Evolutionary conservation across 352 stramenopile species (phyloP).

Genomic region (Globisporangium cystogenes): DNA sequence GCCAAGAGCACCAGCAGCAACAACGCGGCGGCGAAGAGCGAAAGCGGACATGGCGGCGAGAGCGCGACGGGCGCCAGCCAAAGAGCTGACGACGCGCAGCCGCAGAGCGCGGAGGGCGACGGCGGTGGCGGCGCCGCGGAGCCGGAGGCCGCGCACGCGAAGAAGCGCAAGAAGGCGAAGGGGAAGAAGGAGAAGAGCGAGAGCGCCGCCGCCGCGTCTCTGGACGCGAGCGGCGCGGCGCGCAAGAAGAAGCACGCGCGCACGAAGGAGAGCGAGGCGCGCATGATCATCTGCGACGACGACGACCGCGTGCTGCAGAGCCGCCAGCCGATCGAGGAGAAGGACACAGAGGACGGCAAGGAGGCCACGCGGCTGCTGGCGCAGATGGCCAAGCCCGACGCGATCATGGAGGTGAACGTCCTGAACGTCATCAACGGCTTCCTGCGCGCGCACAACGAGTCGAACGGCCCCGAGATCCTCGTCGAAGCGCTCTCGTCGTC

Average conservation of each 20-base stretch:
- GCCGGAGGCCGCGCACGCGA: constrained; percentile 9
- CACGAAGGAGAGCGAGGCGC: constrained; percentile 48
- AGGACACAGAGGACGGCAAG: constrained; percentile 68
- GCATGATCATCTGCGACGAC: constrained; percentile 85
- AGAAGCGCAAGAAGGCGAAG: constrained; percentile 14
- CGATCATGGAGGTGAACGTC: constrained; percentile 83
- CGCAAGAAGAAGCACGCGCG: constrained; percentile 12
- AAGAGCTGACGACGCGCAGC: background rate
- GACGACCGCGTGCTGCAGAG: constrained; percentile 27
- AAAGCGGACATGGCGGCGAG: background rate
- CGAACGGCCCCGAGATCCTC: constrained; percentile 78
- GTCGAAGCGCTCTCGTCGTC: constrained; percentile 84
- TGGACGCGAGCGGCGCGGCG: background rate
- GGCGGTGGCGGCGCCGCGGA: background rate
- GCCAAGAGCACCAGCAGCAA: constrained; percentile 2
- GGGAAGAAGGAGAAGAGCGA: constrained; percentile 10
- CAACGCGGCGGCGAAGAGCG: background rate
- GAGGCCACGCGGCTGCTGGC: constrained; percentile 67
- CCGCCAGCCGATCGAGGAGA: constrained; percentile 32
- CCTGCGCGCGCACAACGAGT: constrained; percentile 65
- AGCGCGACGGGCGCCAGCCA: background rate
- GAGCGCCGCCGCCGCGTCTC: background rate
- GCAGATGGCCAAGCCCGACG: constrained; percentile 60
- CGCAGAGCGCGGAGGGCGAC: background rate
- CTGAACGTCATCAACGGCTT: constrained; percentile 82